phyloP scores from a whole-genome alignment of 305 asterid genomes.

The Solanum chacoense region DNA sequence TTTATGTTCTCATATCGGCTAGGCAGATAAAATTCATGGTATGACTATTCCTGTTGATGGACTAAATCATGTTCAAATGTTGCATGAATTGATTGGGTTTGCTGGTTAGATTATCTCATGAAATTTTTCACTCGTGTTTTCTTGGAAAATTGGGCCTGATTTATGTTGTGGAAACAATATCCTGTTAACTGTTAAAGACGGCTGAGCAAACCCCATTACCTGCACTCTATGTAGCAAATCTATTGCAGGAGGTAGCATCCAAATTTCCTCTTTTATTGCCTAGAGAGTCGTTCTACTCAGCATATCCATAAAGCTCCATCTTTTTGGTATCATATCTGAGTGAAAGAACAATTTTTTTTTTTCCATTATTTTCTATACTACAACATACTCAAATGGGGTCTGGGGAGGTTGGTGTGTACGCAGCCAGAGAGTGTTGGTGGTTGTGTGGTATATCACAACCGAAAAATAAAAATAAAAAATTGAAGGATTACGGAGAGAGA shows the following conservation, averaged over 20 bases:
- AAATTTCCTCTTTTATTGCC: background rate
- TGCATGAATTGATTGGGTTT: conserved; percentile 91
- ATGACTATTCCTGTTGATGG: conserved; percentile 77
- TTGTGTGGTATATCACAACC: no score
- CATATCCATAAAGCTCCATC: background rate
- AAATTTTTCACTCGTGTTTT: conserved; percentile 86
- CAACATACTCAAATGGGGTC: no score
- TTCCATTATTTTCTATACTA: no score
- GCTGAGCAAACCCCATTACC: conserved; percentile 92
- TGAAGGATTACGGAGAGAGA: no score
- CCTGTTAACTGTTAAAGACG: conserved; percentile 31
- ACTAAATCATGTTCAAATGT: conserved; percentile 68
- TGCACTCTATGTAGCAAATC: conserved; percentile 64
- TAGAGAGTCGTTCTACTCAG: background rate
- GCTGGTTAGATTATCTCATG: conserved; percentile 92
- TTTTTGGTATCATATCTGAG: background rate
- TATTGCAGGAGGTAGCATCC: conserved; percentile 61
- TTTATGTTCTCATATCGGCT: background rate
- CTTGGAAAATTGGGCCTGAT: conserved; percentile 92
- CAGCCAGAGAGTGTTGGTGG: no score
- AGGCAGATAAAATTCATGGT: conserved; percentile 84
- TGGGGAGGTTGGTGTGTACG: no score
- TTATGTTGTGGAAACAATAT: conserved; percentile 73
- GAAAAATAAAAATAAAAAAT: no score
- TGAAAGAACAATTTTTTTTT: background rate